Percentiles rank a stretch among this genome's conserved stretches.
Conservation (phyloP, 371 early-diverging fungal species). For the Paraphysoderma sedebokerense region DNA sequence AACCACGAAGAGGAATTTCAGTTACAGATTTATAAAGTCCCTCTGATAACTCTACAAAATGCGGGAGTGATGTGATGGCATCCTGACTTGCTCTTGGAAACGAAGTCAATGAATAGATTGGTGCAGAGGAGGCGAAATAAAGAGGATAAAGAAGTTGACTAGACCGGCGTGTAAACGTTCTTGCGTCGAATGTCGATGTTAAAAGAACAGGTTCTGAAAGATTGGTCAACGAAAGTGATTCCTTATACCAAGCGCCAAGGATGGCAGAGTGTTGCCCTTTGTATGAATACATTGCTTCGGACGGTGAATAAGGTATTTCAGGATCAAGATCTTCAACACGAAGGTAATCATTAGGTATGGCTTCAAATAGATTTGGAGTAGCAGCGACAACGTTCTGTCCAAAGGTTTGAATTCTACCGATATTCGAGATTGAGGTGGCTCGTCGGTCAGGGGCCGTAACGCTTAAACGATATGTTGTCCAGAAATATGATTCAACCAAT, state of each 20-base stretch:
- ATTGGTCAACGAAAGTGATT: conserved; percentile 2
- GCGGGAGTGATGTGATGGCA: conserved; percentile 1
- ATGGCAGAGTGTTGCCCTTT: conserved; percentile 5
- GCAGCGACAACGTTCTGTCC: conserved; percentile 1
- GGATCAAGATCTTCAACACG: neutral
- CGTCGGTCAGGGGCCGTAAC: neutral
- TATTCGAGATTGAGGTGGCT: conserved; percentile 4
- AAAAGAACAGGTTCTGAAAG: neutral
- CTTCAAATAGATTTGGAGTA: conserved; percentile 6
- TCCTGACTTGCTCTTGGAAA: conserved; percentile 1
- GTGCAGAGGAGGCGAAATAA: neutral
- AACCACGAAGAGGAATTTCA: conserved; percentile 3
- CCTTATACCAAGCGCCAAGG: conserved; percentile 1
- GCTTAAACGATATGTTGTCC: neutral
- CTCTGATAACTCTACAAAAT: conserved; percentile 1
- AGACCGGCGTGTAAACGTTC: conserved; percentile 2
- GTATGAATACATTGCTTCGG: conserved; percentile 7
- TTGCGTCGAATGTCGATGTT: neutral
- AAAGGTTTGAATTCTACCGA: conserved; percentile 4
- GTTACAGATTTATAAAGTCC: neutral
- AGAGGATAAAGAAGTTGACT: neutral
- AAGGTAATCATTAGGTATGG: neutral
- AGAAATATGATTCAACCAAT: neutral
- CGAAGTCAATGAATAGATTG: neutral
- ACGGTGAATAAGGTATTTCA: neutral